phyloP scores from a whole-genome alignment of 768 basidiomycete species.

The Collybia sp. region DNA sequence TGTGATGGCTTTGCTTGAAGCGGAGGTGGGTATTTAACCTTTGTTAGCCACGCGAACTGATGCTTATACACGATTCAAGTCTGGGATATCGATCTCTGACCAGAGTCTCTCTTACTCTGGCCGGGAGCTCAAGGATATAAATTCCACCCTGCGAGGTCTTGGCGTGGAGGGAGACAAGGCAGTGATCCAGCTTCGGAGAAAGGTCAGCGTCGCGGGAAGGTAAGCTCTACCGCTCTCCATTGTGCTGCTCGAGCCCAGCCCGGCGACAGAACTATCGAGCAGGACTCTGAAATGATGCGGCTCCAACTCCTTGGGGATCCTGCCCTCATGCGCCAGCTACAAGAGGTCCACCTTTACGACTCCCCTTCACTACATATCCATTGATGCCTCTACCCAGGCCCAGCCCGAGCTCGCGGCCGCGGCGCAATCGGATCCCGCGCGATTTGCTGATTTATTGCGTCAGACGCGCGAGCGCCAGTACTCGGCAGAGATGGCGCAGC shows the following conservation, averaged over 20 bases:
- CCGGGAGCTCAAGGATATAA: slow-evolving; percentile 59
- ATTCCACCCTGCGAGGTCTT: slow-evolving; percentile 62
- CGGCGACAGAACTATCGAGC: slow-evolving; percentile 53
- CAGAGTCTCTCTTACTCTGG: slow-evolving; percentile 71
- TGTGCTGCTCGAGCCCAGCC: not conserved
- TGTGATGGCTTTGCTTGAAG: slow-evolving; percentile 91
- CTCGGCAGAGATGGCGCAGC: slow-evolving; percentile 48
- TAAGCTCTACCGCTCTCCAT: slow-evolving; percentile 14
- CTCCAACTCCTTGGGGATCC: slow-evolving; percentile 86
- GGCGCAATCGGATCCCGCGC: slow-evolving; percentile 57
- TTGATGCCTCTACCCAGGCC: slow-evolving; percentile 35
- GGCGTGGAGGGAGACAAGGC: slow-evolving; percentile 58
- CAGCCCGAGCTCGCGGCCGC: slow-evolving; percentile 83
- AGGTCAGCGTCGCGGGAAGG: slow-evolving; percentile 42
- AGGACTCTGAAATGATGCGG: slow-evolving; percentile 89
- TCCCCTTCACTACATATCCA: not conserved
- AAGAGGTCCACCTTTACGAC: slow-evolving; percentile 42
- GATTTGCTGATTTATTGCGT: slow-evolving; percentile 71
- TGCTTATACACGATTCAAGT: slow-evolving; percentile 38
- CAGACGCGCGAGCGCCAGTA: slow-evolving; percentile 54
- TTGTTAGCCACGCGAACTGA: not conserved
- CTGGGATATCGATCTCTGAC: slow-evolving; percentile 64
- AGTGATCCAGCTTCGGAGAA: slow-evolving; percentile 65
- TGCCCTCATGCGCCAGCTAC: slow-evolving; percentile 67
- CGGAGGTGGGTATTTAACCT: slow-evolving; percentile 61